Conservation (phyloP, 148 eudicot species). For the Pouteria glomerata region DNA sequence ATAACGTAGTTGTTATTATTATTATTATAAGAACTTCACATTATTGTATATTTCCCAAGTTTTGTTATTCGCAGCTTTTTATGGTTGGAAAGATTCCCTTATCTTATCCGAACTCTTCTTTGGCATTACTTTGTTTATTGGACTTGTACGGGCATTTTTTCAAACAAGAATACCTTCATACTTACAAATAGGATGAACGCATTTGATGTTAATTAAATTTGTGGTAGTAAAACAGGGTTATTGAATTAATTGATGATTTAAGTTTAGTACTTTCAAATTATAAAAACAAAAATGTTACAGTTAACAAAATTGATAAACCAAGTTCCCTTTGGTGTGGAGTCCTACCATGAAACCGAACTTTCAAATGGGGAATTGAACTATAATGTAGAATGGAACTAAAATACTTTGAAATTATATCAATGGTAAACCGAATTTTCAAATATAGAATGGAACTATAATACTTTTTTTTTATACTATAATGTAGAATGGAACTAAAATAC, state of each 20-base stretch:
- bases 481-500: too few relatives aligned
- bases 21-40: neutral
- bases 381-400: too few relatives aligned
- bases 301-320: too few relatives aligned
- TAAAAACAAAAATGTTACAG: neutral
- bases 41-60: neutral
- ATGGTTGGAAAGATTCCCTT: neutral
- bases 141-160: neutral
- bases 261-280: neutral
- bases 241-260: neutral
- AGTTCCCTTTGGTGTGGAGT: too few relatives aligned
- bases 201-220: neutral
- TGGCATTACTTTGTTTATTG: neutral
- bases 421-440: too few relatives aligned
- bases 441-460: too few relatives aligned
- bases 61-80: neutral
- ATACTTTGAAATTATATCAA: too few relatives aligned
- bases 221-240: neutral
- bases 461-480: too few relatives aligned
- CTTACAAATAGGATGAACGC: neutral
- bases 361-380: too few relatives aligned
- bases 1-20: neutral
- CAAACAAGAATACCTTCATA: neutral
- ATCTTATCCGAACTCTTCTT: neutral
- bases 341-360: too few relatives aligned